These are phyloP conservation scores for Daldinia bambusicola DNA, from an alignment of 495 filamentous ascomycete genomes.

Conservation along the genomic window DNA sequence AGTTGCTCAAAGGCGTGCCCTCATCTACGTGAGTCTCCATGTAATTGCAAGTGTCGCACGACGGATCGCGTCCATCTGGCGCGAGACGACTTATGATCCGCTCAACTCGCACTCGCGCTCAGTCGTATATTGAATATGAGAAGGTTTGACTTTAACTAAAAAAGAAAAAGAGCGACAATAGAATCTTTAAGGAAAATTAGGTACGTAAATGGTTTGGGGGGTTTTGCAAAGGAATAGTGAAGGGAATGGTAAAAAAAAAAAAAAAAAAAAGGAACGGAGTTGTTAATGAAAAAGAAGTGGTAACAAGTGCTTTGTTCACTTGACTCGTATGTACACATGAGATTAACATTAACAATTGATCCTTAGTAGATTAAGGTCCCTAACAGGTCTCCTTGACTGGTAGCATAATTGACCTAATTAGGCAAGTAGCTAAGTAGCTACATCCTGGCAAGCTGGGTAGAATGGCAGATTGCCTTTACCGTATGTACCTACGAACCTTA, in stretches of 20 bases:
- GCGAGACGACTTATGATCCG: constrained; percentile 32
- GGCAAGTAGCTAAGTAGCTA: constrained; percentile 35
- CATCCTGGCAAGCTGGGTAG: background rate
- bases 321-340: constrained; percentile 17
- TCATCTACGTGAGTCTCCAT: constrained; percentile 96
- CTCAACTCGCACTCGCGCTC: constrained; percentile 23
- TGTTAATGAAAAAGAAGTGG: constrained; percentile 6
- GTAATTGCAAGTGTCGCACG: constrained; percentile 50
- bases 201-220: constrained; percentile 3
- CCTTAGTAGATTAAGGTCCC: constrained; percentile 15
- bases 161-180: constrained; percentile 1
- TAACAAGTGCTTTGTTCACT: constrained; percentile 41
- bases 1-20: constrained; percentile 89
- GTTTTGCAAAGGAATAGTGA: constrained; percentile 13
- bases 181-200: constrained; percentile 2
- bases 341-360: too few relatives aligned
- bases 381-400: constrained; percentile 4
- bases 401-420: constrained; percentile 37
- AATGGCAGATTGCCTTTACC: too few relatives aligned
- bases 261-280: constrained; percentile 4
- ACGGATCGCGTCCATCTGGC: constrained; percentile 50
- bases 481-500: background rate
- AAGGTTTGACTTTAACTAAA: constrained; percentile 18
- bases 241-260: constrained; percentile 18
- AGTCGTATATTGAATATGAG: constrained; percentile 19